These are phyloP conservation scores for Kalaharituber pfeilii DNA, from an alignment of 2,329 filamentous ascomycete genomes.

Conservation along the genomic window DNA sequence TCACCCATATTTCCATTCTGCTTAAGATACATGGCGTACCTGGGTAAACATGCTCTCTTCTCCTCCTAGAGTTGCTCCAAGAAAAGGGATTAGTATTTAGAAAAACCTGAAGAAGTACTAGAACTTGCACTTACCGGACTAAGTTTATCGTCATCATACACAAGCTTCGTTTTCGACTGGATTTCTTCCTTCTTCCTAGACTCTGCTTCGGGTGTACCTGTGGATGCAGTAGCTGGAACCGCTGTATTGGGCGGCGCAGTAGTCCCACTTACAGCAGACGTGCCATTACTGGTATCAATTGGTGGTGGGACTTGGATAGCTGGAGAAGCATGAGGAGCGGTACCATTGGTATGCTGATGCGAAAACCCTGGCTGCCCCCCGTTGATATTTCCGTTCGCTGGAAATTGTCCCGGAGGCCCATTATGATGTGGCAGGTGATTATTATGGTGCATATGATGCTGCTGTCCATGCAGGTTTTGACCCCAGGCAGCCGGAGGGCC, in stretches of 20 bases:
- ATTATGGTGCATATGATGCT: constrained; percentile 8
- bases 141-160: constrained; percentile 21
- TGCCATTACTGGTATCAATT: not conserved
- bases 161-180: constrained; percentile 19
- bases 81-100: constrained; percentile 3
- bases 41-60: constrained; percentile 15
- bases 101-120: not conserved
- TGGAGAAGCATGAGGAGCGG: not conserved
- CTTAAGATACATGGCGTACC: constrained; percentile 7
- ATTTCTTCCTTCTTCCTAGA: constrained; percentile 13
- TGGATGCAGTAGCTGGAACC: constrained; percentile 11
- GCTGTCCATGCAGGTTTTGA: constrained; percentile 13
- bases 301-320: not conserved
- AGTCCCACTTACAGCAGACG: not conserved
- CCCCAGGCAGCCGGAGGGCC: constrained; percentile 7
- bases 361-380: not conserved
- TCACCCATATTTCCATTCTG: not conserved
- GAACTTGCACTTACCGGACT: constrained; percentile 21
- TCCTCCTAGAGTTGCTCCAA: constrained; percentile 12
- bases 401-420: too few relatives aligned
- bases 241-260: constrained; percentile 3
- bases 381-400: not conserved
- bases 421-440: not conserved
- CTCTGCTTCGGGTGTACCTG: not conserved
- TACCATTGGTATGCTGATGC: not conserved